phyloP scores from a whole-genome alignment of 2,329 filamentous ascomycete genomes.

The Fonsecaea multimorphosa region DNA sequence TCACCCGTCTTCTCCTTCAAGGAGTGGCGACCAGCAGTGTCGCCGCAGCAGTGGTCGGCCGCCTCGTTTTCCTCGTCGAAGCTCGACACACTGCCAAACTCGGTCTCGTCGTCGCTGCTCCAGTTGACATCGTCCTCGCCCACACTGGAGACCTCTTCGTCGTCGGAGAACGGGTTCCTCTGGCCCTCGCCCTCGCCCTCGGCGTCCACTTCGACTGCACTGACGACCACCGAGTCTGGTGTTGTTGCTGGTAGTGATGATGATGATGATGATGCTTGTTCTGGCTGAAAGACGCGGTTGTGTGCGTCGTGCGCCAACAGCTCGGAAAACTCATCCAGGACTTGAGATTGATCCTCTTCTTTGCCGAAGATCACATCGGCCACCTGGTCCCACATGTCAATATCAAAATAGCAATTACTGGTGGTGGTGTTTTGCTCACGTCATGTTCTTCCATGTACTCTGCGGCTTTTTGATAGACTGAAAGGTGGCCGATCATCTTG shows the following conservation, averaged over 20 bases:
- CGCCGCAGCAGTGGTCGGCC: too few species aligned
- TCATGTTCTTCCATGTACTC: slow-evolving; percentile 16
- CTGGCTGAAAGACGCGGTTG: too few species aligned
- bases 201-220: slow-evolving; percentile 3
- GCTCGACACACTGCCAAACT: slow-evolving; percentile 17
- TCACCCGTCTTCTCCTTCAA: slow-evolving; percentile 8
- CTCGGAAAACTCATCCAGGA: neutral
- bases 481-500: slow-evolving; percentile 25
- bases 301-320: neutral
- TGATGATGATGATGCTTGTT: neutral
- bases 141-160: slow-evolving; percentile 6
- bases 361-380: slow-evolving; percentile 24
- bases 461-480: slow-evolving; percentile 18
- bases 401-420: slow-evolving; percentile 1
- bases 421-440: slow-evolving; percentile 2
- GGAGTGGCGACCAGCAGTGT: neutral
- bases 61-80: slow-evolving; percentile 7
- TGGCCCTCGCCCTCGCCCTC: neutral
- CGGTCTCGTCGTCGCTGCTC: slow-evolving; percentile 21
- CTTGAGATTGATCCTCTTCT: neutral
- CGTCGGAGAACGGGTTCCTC: slow-evolving; percentile 6
- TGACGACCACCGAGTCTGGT: slow-evolving; percentile 4
- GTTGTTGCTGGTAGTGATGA: neutral
- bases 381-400: slow-evolving; percentile 9
- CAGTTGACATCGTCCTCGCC: slow-evolving; percentile 5